Base-by-base conservation (phyloP, 2,329 filamentous ascomycete genomes). In the Fusarium acutatum region DNA sequence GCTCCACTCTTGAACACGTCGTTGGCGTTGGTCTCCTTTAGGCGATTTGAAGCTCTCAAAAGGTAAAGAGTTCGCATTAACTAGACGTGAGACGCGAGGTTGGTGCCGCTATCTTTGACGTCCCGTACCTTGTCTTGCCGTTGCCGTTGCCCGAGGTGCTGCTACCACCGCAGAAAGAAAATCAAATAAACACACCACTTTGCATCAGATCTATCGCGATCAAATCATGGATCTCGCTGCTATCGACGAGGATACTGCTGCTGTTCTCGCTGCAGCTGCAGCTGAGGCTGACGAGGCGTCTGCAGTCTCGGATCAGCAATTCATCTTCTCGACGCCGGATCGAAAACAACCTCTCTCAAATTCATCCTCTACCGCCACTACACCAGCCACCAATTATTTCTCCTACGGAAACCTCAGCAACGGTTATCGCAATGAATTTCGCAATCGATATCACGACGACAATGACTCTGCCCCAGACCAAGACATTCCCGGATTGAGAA, bases 161-260 rank as follows among this genome's bases (percentile, higher is more conserved):
- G 32, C 24, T 26, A 46, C 43, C 35, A 46, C 37, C 41, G 38
- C 38, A 7, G 34, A 32, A 47, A 13, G 40, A 24, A 64, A 30
- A 59, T 43, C 62, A 30, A 60, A 67, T 49, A 61, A 63, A 52
- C 47, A 67, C 30, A 59, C 44, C 60, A 60, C 30, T 58, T 26
- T 20, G 32, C 43, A 24, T 35, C 50, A 43, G 30, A 43, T 34
- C 37, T 34, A 18, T 47, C 37, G 17, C 53, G 24, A 52, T 37
- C 47, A 38, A 65, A 68, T 41, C 65, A 78, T 78, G 76, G 76
- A 78, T 71, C 73, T 78, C 53, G 60, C 66, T 69, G 65, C 73
- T 32, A 74, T 78, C 50, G 76, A 78, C 71, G 76, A 78, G 66
- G 76, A 78, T 70, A 72, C 73, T 38, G 76, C 75, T n/a, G 76